Conservation (phyloP, 2,329 filamentous ascomycete species). For the Arthrobotrys pseudoclavata region DNA sequence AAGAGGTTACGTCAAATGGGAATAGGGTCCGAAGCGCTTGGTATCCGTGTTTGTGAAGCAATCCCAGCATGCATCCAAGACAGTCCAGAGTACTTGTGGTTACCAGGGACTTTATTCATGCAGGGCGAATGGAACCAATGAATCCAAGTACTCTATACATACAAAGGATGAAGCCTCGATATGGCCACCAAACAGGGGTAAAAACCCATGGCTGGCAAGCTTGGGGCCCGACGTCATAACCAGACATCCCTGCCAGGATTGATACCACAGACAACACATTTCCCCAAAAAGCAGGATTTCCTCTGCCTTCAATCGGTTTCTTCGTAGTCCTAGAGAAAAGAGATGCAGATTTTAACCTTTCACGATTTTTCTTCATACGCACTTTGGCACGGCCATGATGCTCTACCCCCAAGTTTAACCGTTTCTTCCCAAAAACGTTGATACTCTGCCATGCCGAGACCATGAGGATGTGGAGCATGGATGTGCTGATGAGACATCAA, state of each 20-base stretch:
- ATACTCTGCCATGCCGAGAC: not conserved
- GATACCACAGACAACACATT: slow-evolving; percentile 9
- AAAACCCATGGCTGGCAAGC: slow-evolving; percentile 20
- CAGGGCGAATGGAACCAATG: slow-evolving; percentile 39
- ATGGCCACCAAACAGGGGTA: not conserved
- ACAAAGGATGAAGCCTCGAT: not conserved
- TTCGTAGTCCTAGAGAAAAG: too few relatives aligned
- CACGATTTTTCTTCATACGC: not conserved
- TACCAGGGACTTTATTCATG: slow-evolving; percentile 36
- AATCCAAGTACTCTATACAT: not conserved
- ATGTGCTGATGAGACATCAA: not conserved
- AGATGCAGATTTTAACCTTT: too few relatives aligned
- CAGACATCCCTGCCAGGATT: not conserved
- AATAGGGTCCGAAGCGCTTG: slow-evolving; percentile 25
- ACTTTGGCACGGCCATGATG: not conserved
- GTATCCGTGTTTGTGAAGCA: slow-evolving; percentile 9
- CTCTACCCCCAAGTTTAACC: not conserved
- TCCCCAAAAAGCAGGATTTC: slow-evolving; percentile 18
- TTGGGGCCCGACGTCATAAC: slow-evolving; percentile 34
- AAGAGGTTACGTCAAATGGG: slow-evolving; percentile 36
- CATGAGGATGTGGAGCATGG: too few relatives aligned
- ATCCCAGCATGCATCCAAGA: not conserved
- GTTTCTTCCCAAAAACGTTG: not conserved
- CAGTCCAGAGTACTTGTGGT: not conserved
- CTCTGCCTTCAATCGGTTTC: not conserved